phyloP scores from a whole-genome alignment of 345 rosid genomes.

The Schrenkiella parvula region DNA sequence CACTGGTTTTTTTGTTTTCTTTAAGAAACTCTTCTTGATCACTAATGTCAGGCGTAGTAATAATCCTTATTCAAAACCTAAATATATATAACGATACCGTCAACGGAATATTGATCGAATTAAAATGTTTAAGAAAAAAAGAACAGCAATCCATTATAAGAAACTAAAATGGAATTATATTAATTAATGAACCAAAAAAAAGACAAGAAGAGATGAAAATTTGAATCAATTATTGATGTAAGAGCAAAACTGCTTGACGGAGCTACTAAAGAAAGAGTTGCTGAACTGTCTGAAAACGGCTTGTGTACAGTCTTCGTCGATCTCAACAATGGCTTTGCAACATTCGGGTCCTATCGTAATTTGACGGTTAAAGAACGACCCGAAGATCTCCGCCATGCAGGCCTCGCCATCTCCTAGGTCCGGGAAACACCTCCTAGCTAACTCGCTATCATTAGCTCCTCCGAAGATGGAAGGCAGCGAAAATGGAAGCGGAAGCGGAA shows the following conservation, averaged over 20 bases:
- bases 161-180: neutral
- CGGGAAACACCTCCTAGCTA: conserved; percentile 20
- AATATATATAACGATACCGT: neutral
- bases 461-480: conserved; percentile 8
- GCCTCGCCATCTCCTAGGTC: conserved; percentile 25
- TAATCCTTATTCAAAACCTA: neutral
- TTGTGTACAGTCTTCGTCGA: conserved; percentile 11
- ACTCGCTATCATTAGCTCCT: neutral
- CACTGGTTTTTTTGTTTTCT: neutral
- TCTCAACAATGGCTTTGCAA: conserved; percentile 22
- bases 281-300: conserved; percentile 9
- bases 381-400: conserved; percentile 15
- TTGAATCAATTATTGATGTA: neutral
- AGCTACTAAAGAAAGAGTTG: conserved; percentile 1
- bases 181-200: neutral
- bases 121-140: neutral
- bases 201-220: neutral
- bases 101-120: neutral
- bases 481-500: conserved; percentile 4
- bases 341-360: conserved; percentile 15
- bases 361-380: conserved; percentile 10
- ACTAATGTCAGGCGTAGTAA: too few relatives aligned
- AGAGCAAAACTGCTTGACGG: conserved; percentile 15
- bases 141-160: neutral
- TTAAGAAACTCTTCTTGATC: too few relatives aligned